Evolutionary conservation across 495 filamentous ascomycete species (phyloP), one percentile per base, ranked within the genome.

Genomic region (Sordaria brevicollis): DNA sequence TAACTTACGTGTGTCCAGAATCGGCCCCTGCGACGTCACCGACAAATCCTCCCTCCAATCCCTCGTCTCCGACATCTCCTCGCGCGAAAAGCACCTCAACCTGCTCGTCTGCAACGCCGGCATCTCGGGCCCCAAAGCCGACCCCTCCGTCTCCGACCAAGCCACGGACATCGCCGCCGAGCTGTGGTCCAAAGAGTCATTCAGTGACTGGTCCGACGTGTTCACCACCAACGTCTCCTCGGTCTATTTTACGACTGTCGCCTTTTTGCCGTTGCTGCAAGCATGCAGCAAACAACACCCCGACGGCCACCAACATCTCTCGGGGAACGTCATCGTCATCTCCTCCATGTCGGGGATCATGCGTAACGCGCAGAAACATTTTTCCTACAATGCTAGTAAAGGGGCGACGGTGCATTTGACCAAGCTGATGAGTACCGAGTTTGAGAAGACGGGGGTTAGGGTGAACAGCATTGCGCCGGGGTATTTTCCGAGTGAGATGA

Each of bases 71-170:
- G 85, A 89, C 9, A 79, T 82, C 9, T 80, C 77, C 25, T 54
- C 73, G 39, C 67, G 43, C 49, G 80, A 81, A 67, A 69, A 73
- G 66, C 84, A 83, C 71, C 84, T 90, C 70, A 83, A 91, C 72
- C 74, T 91, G 29, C 79, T 91, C 0, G 79, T 91, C 54, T 87
- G 87, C 70, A 90, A 89, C 77, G 84, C 86, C 25, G 89, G 89
- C 3, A 75, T 80, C 65, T 70, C 73, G 0, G 73, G 73, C 66
- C 83, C 88, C 10, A 74, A 78, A 34, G 81, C 81, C 5, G 69
- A 73, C 6, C 77, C 76, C 1, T 66, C 73, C 49, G 31, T 71
- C 62, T 69, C 78, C 0, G 78, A 88, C 17, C 76, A 80, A 1
- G 79, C 86, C 11, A 73, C 85, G 33, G 81, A 84, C 15, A 83